phyloP scores from a whole-genome alignment of 352 stramenopile genomes.

The Thalassiosira livingstoniorum region DNA sequence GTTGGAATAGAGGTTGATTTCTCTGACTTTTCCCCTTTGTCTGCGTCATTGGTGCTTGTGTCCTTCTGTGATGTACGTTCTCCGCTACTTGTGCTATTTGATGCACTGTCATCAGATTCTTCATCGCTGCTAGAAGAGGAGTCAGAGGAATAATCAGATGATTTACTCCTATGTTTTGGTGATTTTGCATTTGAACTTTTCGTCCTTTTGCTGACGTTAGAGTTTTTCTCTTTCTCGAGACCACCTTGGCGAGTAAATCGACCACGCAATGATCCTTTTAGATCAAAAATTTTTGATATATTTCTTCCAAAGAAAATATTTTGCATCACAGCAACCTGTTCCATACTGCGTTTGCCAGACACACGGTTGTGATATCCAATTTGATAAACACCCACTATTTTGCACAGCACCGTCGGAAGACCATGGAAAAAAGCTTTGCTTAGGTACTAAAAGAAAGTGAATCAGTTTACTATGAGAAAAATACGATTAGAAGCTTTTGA shows the following conservation, averaged over 20 bases:
- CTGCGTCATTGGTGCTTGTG: slow-evolving; percentile 1
- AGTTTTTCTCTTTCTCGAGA: slow-evolving; percentile 56
- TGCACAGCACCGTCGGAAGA: slow-evolving; percentile 93
- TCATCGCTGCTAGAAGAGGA: slow-evolving; percentile 48
- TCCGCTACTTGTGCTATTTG: slow-evolving; percentile 37
- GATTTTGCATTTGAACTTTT: slow-evolving; percentile 41
- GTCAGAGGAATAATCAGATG: slow-evolving; percentile 51
- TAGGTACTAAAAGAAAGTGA: slow-evolving; percentile 86
- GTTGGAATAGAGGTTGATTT: slow-evolving; percentile 72
- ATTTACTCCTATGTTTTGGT: slow-evolving; percentile 41
- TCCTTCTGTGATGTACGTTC: background rate
- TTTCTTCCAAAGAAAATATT: slow-evolving; percentile 94
- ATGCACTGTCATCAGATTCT: slow-evolving; percentile 40
- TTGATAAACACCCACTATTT: slow-evolving; percentile 97
- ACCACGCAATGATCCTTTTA: slow-evolving; percentile 97
- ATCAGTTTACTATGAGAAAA: too few relatives aligned
- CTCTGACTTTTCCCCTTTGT: slow-evolving; percentile 46
- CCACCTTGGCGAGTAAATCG: slow-evolving; percentile 87
- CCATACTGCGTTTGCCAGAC: slow-evolving; percentile 90
- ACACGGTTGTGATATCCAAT: slow-evolving; percentile 92
- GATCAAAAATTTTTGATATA: slow-evolving; percentile 94
- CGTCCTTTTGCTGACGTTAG: slow-evolving; percentile 41
- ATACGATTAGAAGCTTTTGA: too few relatives aligned
- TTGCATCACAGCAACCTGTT: slow-evolving; percentile 92
- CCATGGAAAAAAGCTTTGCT: slow-evolving; percentile 96